Evolutionary conservation across 495 filamentous ascomycete species (phyloP).

Genomic region (Neurospora pannonica): DNA sequence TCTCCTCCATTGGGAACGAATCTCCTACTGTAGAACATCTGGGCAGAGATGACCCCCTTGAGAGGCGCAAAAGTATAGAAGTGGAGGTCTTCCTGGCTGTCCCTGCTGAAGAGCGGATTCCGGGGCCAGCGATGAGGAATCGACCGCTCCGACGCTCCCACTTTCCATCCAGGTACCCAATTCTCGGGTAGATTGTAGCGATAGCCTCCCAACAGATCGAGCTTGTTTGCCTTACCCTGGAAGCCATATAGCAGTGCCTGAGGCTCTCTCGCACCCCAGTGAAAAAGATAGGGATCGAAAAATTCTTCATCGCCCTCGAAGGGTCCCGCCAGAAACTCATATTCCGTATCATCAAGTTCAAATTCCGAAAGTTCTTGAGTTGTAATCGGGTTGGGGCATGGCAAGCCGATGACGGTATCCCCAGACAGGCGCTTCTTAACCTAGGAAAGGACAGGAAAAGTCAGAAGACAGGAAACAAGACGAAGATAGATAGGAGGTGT

Average conservation of each 20-base stretch:
- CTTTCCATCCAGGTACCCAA: not conserved
- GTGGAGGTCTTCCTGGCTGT: not conserved
- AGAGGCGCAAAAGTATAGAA: not conserved
- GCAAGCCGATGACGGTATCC: not conserved
- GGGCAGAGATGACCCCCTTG: not conserved
- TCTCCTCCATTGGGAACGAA: not conserved
- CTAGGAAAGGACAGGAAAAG: not conserved
- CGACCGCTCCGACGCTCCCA: not conserved
- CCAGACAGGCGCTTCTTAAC: not conserved
- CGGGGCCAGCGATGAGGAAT: not conserved
- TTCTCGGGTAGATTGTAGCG: not conserved
- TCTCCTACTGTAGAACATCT: not conserved
- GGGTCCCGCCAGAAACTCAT: not conserved
- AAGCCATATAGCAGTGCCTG: not conserved
- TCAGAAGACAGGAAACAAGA: not conserved
- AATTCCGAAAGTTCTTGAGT: not conserved
- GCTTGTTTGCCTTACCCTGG: accelerated
- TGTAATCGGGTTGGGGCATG: not conserved
- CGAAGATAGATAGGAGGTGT: not conserved
- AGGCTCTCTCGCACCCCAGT: not conserved
- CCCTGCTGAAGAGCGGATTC: not conserved
- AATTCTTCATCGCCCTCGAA: not conserved
- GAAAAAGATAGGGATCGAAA: not conserved
- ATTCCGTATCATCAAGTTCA: not conserved
- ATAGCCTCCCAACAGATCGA: not conserved